Percentiles rank a stretch among this genome's conserved stretches.
phyloP scores from a whole-genome alignment of 2,329 filamentous ascomycete genomes.

The Scytalidium sp. region DNA sequence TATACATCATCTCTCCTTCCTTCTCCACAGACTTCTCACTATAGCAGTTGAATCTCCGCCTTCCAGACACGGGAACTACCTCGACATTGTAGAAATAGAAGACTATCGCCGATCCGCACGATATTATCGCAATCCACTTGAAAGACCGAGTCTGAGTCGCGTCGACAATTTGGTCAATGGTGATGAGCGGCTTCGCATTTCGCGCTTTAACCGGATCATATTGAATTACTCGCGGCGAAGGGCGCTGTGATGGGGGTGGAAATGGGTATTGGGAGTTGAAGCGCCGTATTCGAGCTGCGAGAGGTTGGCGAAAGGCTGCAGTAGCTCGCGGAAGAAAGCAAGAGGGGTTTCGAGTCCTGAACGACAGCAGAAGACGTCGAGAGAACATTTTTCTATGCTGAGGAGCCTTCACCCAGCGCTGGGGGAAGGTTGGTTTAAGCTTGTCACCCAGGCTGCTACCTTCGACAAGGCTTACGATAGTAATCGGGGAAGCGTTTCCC shows the following conservation, averaged over 20 bases:
- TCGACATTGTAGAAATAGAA: conserved; percentile 72
- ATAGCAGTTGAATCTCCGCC: conserved; percentile 71
- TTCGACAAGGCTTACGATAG: neutral
- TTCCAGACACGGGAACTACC: conserved; percentile 68
- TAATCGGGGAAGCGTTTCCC: neutral
- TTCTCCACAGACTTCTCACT: conserved; percentile 51
- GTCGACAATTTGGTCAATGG: conserved; percentile 28
- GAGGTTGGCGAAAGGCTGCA: neutral
- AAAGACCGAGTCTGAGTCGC: conserved; percentile 30
- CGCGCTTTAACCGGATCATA: neutral
- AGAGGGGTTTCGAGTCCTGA: neutral
- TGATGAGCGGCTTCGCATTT: conserved; percentile 35
- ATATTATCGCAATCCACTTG: conserved; percentile 37
- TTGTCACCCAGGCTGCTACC: neutral
- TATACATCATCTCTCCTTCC: conserved; percentile 51
- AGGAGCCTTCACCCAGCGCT: neutral
- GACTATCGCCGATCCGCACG: conserved; percentile 34
- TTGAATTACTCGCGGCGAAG: neutral
- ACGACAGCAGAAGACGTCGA: neutral
- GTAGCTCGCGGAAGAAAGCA: neutral
- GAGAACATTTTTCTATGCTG: neutral
- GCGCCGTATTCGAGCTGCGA: neutral
- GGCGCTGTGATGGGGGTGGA: neutral
- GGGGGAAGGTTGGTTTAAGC: neutral
- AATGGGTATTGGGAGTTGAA: neutral